These are phyloP conservation scores for Dichotomopilus funicola DNA, from an alignment of 2,329 filamentous ascomycete species.

Conservation along the genomic window DNA sequence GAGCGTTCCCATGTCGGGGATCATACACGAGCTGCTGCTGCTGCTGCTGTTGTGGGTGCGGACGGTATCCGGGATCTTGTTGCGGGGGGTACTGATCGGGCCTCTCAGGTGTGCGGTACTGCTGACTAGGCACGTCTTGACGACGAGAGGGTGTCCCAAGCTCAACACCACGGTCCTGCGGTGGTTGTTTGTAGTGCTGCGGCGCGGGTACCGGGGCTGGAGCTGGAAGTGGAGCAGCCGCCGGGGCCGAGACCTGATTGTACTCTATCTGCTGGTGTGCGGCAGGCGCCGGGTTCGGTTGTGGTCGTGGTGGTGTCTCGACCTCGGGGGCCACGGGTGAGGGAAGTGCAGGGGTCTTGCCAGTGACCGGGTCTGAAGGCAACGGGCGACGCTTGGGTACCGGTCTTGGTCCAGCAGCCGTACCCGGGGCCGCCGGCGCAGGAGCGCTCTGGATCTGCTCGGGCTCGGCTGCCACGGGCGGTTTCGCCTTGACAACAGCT, in stretches of 20 bases:
- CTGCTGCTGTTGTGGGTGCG: constrained; percentile 32
- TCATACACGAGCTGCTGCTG: constrained; percentile 34
- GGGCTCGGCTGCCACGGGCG: constrained; percentile 28
- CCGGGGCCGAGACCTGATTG: constrained; percentile 15
- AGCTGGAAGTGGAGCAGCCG: constrained; percentile 29
- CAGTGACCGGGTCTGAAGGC: constrained; percentile 67
- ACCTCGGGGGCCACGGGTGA: constrained; percentile 37
- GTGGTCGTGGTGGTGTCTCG: constrained; percentile 42
- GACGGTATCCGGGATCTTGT: constrained; percentile 22
- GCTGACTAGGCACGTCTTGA: constrained; percentile 23
- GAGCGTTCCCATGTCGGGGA: constrained; percentile 33
- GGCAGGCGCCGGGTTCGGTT: constrained; percentile 33
- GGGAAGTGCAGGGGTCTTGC: constrained; percentile 40
- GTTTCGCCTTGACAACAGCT: constrained; percentile 49
- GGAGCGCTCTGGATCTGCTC: constrained; percentile 14
- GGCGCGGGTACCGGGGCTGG: constrained; percentile 30
- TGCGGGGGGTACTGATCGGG: constrained; percentile 31
- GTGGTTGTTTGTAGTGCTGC: constrained; percentile 19
- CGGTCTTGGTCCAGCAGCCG: constrained; percentile 40
- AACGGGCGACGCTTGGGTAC: constrained; percentile 77
- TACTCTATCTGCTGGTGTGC: constrained; percentile 50
- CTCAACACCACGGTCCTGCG: constrained; percentile 15
- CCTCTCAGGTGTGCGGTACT: constrained; percentile 31
- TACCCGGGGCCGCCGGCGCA: constrained; percentile 15
- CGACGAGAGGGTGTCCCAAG: constrained; percentile 14